Percentiles rank a stretch among this genome's conserved stretches.
Conservation (phyloP, 2,329 filamentous ascomycete genomes). For the Cladosporium sp. region DNA sequence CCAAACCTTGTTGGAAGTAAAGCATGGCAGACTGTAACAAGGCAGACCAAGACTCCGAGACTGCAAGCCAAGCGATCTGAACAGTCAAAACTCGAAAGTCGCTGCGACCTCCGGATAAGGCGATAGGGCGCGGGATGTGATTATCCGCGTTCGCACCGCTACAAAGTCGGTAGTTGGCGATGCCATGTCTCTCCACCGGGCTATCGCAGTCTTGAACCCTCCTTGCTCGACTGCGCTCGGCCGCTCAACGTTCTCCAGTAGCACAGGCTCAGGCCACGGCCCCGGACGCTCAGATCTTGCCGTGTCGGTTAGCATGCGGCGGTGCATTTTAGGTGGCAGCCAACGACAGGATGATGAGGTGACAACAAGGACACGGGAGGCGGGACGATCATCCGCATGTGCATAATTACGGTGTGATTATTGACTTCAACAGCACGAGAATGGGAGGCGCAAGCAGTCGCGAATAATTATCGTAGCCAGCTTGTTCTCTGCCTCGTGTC, state of each 20-base stretch:
- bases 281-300: constrained; percentile 3
- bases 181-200: constrained; percentile 14
- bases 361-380: background rate
- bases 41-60: background rate
- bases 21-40: background rate
- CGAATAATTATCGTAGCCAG: constrained; percentile 3
- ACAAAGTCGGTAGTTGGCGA: constrained; percentile 6
- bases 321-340: constrained; percentile 2
- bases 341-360: constrained; percentile 11
- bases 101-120: background rate
- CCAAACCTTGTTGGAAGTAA: background rate
- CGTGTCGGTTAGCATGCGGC: constrained; percentile 3
- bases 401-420: background rate
- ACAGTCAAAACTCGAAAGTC: background rate
- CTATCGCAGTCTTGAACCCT: background rate
- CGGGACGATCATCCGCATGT: constrained; percentile 11
- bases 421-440: background rate
- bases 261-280: constrained; percentile 1
- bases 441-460: background rate
- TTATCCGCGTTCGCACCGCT: constrained; percentile 13
- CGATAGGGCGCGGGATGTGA: background rate
- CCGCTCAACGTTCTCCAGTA: constrained; percentile 13
- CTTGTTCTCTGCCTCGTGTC: constrained; percentile 9
- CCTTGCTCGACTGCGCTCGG: constrained; percentile 8
- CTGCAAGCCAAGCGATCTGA: background rate